A percentile compares a stretch with the other conserved stretches of the same genome.
phyloP scores from a whole-genome alignment of 2,329 filamentous ascomycete species.

The Xylariaceae sp. region DNA sequence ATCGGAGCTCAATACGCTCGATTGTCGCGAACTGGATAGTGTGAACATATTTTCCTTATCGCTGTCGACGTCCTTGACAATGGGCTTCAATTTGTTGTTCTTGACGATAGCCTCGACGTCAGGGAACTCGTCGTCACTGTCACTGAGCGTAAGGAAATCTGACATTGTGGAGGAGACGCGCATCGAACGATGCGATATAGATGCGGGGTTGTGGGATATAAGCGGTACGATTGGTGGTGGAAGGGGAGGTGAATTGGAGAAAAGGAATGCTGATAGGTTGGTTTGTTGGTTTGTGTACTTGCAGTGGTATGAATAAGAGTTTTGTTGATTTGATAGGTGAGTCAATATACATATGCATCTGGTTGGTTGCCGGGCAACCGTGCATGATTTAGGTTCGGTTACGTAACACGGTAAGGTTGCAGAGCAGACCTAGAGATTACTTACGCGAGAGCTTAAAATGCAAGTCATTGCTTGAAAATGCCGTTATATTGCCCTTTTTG shows the following conservation, averaged over 20 bases:
- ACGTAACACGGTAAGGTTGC: not conserved
- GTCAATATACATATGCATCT: not conserved
- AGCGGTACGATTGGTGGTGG: not conserved
- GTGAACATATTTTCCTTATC: slow-evolving; percentile 10
- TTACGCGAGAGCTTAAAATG: not conserved
- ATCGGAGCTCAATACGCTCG: not conserved
- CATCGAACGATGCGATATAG: not conserved
- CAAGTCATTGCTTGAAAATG: no score
- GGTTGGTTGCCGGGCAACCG: slow-evolving; percentile 17
- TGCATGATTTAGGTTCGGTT: not conserved
- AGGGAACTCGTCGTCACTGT: slow-evolving; percentile 40
- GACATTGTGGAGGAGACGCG: slow-evolving; percentile 17
- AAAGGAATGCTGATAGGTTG: not conserved
- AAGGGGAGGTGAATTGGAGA: not conserved
- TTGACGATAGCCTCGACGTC: slow-evolving; percentile 34
- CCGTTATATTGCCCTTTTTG: no score
- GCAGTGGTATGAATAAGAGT: not conserved
- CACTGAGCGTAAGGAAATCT: slow-evolving; percentile 10
- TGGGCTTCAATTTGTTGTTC: slow-evolving; percentile 20
- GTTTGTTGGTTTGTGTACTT: not conserved
- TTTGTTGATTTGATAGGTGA: not conserved
- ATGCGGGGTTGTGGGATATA: not conserved
- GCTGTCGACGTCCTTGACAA: slow-evolving; percentile 1
- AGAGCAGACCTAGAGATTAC: not conserved
- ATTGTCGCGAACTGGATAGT: not conserved